Conservation (phyloP, 2,329 filamentous ascomycete genomes). For the Clarireedia monteithiana region DNA sequence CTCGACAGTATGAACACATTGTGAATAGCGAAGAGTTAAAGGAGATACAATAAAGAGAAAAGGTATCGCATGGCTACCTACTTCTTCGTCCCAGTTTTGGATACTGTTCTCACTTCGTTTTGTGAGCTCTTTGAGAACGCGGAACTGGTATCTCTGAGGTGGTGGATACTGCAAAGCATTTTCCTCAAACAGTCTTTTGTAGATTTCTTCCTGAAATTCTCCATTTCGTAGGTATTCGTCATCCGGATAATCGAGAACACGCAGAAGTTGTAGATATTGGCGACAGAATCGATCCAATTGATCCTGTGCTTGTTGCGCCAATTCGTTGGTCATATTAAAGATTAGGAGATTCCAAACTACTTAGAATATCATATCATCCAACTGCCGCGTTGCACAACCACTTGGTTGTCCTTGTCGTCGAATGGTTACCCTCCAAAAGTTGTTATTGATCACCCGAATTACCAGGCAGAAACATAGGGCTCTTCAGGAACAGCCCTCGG, state of each 20-base stretch:
- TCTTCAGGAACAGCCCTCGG: conserved; percentile 2
- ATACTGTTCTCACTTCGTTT: conserved; percentile 65
- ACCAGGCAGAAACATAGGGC: conserved; percentile 17
- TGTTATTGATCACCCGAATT: not conserved
- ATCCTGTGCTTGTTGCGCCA: conserved; percentile 16
- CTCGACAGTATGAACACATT: not conserved
- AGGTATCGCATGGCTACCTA: conserved; percentile 41
- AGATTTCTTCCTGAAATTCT: conserved; percentile 59
- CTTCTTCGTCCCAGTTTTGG: conserved; percentile 77
- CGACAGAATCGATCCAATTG: conserved; percentile 50
- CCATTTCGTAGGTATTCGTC: conserved; percentile 48
- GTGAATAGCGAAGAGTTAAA: conserved; percentile 5
- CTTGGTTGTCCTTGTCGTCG: not conserved
- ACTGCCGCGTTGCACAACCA: not conserved
- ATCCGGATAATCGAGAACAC: conserved; percentile 55
- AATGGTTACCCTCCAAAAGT: not conserved
- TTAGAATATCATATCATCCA: too few species aligned
- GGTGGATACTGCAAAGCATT: conserved; percentile 48
- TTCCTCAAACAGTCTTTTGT: conserved; percentile 57
- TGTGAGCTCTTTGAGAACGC: conserved; percentile 67
- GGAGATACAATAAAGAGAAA: conserved; percentile 7
- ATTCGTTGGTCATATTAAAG: not conserved
- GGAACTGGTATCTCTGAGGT: conserved; percentile 60
- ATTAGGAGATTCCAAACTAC: not conserved
- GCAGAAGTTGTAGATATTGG: conserved; percentile 74